Percentiles rank a stretch among this genome's conserved stretches.
phyloP scores from a whole-genome alignment of 1,284 basidiomycete species.

The Leccinum fallax region DNA sequence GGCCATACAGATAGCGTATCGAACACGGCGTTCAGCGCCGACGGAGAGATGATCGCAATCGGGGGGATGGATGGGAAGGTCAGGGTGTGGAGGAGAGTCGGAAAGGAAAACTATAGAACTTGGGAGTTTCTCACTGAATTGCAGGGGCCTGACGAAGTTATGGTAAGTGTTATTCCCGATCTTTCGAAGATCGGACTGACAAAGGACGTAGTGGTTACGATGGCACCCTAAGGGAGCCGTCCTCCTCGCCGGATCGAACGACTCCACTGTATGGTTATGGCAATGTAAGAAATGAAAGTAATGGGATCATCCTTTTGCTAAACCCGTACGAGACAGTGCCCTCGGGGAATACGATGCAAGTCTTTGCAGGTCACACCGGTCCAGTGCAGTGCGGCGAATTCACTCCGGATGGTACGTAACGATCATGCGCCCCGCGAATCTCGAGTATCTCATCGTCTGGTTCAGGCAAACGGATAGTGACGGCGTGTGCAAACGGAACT shows the following conservation, averaged over 20 bases:
- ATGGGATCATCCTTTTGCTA: constrained; percentile 3
- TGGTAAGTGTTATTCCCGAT: constrained; percentile 55
- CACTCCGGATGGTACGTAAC: constrained; percentile 77
- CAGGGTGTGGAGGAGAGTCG: constrained; percentile 86
- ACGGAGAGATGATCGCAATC: constrained; percentile 92
- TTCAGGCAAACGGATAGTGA: constrained; percentile 86
- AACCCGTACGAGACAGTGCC: constrained; percentile 64
- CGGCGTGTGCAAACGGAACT: constrained; percentile 82
- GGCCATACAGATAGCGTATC: constrained; percentile 95
- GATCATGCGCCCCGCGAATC: neutral
- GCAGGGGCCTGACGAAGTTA: constrained; percentile 94
- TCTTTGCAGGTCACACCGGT: constrained; percentile 89
- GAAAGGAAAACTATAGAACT: constrained; percentile 67
- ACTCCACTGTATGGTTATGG: constrained; percentile 98
- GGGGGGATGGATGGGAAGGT: constrained; percentile 98
- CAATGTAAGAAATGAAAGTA: constrained; percentile 62
- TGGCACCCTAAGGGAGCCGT: constrained; percentile 97
- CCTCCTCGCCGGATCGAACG: constrained; percentile 90
- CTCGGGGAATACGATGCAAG: constrained; percentile 92
- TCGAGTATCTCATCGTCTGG: constrained; percentile 8
- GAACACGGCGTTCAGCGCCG: constrained; percentile 76
- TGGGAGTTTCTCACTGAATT: constrained; percentile 96
- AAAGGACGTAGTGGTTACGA: constrained; percentile 71
- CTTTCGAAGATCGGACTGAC: neutral
- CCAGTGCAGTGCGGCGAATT: constrained; percentile 89